Conservation (phyloP, 2,329 filamentous ascomycete species). For the Fusarium sp. region DNA sequence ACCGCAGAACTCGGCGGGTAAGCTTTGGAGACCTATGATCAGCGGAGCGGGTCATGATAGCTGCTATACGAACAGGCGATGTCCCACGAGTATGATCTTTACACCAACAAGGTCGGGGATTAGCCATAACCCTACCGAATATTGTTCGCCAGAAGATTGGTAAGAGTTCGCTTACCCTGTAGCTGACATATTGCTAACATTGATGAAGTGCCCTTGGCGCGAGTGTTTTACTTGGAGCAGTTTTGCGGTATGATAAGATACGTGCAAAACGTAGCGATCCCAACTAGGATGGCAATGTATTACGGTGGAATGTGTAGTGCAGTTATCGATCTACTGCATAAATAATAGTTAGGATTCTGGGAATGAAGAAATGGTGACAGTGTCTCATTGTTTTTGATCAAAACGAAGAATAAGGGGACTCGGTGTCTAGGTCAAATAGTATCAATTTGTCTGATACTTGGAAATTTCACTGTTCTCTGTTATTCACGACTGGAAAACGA, state of each 20-base stretch:
- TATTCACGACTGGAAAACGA: no score
- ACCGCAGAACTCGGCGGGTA: not conserved
- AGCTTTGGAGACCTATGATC: constrained; percentile 6
- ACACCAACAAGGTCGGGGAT: constrained; percentile 9
- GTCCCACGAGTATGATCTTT: constrained; percentile 20
- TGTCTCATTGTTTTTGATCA: no score
- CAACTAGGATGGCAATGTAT: no score
- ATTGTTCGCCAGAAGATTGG: constrained; percentile 14
- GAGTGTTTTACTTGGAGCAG: constrained; percentile 2
- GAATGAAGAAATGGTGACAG: no score
- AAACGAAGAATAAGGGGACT: no score
- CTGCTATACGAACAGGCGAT: constrained; percentile 6
- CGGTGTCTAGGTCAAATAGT: no score
- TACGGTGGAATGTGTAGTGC: no score
- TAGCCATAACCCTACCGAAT: constrained; percentile 1
- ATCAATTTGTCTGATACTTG: no score
- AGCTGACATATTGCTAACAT: not conserved
- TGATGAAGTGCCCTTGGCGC: not conserved
- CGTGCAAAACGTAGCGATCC: accelerated
- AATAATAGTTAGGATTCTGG: no score
- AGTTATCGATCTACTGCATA: no score
- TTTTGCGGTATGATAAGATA: constrained; percentile 3
- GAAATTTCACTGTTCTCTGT: no score
- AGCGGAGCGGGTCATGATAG: constrained; percentile 16
- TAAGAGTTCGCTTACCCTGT: accelerated